Base-by-base conservation (phyloP, 768 basidiomycete species). In the Psilocybe cyanescens region DNA sequence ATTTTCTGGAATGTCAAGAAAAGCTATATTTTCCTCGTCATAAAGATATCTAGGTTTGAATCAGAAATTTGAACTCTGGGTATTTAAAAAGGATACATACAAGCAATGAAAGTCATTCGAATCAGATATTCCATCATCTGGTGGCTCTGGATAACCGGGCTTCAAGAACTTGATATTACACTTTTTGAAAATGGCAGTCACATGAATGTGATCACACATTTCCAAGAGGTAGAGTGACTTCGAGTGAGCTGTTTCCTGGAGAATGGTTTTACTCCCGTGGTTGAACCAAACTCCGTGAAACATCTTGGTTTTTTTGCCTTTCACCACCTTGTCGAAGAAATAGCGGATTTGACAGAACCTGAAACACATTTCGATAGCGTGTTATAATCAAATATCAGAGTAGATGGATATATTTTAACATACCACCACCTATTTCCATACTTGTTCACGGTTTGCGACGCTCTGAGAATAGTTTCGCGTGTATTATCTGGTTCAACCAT, bases 281-380 rank as follows among this genome's bases (percentile, higher is more conserved):
- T 77, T 74, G 59, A 85, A 79, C 91, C 91, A 92, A 58, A 89
- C 87, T 1, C 82, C 89, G 71, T 92, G 91, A 57, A 89, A 86
- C 74, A 78, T 81, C 67, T 86, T 87, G 56, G 65, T 65, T 8
- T 65, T 72, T 28, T 47, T 67, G 30, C 66, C 70, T 58, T 85
- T 80, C 61, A 81, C 72, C 45, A 29, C 64, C 30, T 68, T 71
- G 55, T 87, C 82, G 61, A 82, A 88, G 59, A 92, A 83, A 64
- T 87, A 89, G 3, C 78, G 79, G 45, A 92, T 88, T n/a, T 77
- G 80, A 52, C 84, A 84, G 67, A 92, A 92, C 91, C 91, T 92
- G 31, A 11, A 30, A 30, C 33, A 11, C 16, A 55, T 12, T 45
- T 1, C 16, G n/a, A 17, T 41, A 44, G 41, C 14, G 63, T 47